Conservation (phyloP, 2,329 filamentous ascomycete species). For the Pseudocercospora fuligena region DNA sequence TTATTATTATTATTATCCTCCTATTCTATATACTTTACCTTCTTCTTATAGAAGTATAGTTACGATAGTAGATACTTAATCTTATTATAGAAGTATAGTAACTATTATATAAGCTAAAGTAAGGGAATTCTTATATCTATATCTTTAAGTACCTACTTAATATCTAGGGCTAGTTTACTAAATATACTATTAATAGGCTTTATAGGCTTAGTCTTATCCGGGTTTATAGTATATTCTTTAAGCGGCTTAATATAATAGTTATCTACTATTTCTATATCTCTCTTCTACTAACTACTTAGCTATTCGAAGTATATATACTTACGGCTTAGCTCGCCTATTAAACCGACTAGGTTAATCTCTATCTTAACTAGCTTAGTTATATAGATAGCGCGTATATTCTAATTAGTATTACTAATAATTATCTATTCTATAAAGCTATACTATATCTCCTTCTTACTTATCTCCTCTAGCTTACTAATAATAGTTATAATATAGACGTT, state of each 20-base stretch:
- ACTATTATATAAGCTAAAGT: background rate
- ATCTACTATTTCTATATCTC: conserved; percentile 2
- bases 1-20: background rate
- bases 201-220: background rate
- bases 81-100: background rate
- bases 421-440: background rate
- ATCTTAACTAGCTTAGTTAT: too few relatives aligned
- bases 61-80: background rate
- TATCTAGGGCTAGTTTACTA: background rate
- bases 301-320: too few relatives aligned
- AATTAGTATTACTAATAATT: background rate
- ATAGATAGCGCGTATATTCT: conserved; percentile 3
- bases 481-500: background rate
- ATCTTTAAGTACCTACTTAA: background rate
- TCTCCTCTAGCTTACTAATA: background rate
- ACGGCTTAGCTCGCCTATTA: too few relatives aligned
- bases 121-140: background rate
- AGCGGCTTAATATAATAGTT: background rate
- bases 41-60: background rate
- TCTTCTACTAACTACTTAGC: too few relatives aligned
- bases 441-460: background rate
- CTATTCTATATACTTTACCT: background rate
- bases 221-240: background rate
- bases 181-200: background rate
- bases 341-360: too few relatives aligned